Conservation (phyloP, 2,329 filamentous ascomycete genomes). For the Phaeomoniella chlamydospora region DNA sequence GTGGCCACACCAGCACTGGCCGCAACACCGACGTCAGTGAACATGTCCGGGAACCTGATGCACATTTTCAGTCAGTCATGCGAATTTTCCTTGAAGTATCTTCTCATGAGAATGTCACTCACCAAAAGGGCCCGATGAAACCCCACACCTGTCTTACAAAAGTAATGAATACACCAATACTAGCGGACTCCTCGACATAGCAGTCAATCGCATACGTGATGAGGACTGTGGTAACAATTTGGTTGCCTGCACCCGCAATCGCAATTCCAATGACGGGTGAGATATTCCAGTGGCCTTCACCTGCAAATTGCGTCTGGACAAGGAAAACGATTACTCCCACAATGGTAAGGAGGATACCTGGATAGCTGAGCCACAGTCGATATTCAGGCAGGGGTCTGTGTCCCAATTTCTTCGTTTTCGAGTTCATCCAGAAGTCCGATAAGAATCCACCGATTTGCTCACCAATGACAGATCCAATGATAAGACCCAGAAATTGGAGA, state of each 20-base stretch:
- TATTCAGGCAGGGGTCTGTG: conserved; percentile 30
- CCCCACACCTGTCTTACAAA: conserved; percentile 34
- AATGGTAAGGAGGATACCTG: conserved; percentile 35
- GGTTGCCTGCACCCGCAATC: conserved; percentile 39
- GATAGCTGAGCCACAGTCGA: conserved; percentile 42
- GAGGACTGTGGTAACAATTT: conserved; percentile 45
- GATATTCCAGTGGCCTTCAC: conserved; percentile 34
- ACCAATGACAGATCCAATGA: conserved; percentile 42
- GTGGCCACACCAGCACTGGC: conserved; percentile 14
- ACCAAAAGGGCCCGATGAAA: conserved; percentile 23
- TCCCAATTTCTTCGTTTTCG: conserved; percentile 19
- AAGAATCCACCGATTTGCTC: conserved; percentile 42
- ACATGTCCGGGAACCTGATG: conserved; percentile 19
- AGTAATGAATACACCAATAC: conserved; percentile 44
- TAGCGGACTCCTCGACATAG: conserved; percentile 35
- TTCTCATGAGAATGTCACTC: too few relatives aligned
- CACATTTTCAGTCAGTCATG: too few relatives aligned
- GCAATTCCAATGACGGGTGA: conserved; percentile 41
- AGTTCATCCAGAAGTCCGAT: conserved; percentile 39
- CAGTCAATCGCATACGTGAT: conserved; percentile 48
- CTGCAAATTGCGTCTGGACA: conserved; percentile 32
- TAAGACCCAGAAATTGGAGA: conserved; percentile 41
- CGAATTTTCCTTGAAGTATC: too few relatives aligned
- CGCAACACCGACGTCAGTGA: conserved; percentile 16
- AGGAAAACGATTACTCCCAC: conserved; percentile 40